Evolutionary conservation across 805 yeast genomes (phyloP).

Genomic region (Candida succiphila): DNA sequence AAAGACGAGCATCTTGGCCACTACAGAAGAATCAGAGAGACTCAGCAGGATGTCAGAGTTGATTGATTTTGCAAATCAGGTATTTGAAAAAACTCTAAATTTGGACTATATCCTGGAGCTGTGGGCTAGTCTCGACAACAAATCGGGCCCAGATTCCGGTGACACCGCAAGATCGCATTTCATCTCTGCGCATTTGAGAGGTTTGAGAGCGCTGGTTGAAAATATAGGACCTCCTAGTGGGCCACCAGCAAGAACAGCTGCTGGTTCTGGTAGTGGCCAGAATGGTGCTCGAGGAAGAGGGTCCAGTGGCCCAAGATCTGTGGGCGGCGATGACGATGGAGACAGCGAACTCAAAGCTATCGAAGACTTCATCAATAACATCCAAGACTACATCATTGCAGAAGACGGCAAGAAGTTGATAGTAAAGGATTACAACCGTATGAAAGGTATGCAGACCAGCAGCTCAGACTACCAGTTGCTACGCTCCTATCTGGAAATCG

Average conservation of each 20-base stretch:
- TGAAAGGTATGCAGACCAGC: conserved; percentile 43
- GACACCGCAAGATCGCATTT: conserved; percentile 16
- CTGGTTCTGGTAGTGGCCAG: neutral
- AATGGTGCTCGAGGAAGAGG: conserved; percentile 7
- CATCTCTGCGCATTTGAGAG: conserved; percentile 17
- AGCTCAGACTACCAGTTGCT: conserved; percentile 58
- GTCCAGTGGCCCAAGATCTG: conserved; percentile 1
- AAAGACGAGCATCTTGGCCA: conserved; percentile 9
- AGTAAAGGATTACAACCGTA: conserved; percentile 42
- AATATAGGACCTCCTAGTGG: conserved; percentile 5
- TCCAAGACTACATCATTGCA: conserved; percentile 24
- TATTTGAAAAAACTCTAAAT: conserved; percentile 17
- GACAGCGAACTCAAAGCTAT: conserved; percentile 28
- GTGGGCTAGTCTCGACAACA: conserved; percentile 19
- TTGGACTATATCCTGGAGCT: conserved; percentile 15
- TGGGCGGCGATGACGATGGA: conserved; percentile 24
- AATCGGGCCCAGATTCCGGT: conserved; percentile 11
- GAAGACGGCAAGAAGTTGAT: conserved; percentile 32
- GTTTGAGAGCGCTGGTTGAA: conserved; percentile 16
- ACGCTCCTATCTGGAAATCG: conserved; percentile 53
- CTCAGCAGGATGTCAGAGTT: conserved; percentile 4
- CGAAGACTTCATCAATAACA: conserved; percentile 19
- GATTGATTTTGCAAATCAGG: conserved; percentile 12
- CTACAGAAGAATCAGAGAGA: conserved; percentile 6
- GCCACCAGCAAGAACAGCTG: neutral